Conservation (phyloP, 208 protist genomes). For the Acanthamoeba lenticulata region DNA sequence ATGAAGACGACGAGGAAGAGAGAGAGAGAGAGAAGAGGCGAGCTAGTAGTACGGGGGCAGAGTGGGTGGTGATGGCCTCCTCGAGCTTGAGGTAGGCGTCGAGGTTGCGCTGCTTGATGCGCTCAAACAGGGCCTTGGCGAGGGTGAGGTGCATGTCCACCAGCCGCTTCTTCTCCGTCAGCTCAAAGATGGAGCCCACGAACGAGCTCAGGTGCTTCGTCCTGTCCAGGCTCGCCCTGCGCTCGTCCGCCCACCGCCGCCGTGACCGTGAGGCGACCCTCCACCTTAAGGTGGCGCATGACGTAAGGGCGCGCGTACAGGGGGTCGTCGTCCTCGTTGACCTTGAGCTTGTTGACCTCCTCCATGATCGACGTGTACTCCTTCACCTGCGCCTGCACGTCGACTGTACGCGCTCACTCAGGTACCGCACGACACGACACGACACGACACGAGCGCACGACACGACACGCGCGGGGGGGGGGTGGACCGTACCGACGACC, state of each 20-base stretch:
- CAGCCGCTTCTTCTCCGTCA: slow-evolving; percentile 83
- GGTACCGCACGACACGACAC: not conserved
- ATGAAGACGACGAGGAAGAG: no score
- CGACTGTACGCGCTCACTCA: not conserved
- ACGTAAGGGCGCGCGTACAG: not conserved
- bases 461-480: not conserved
- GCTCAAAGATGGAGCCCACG: slow-evolving; percentile 71
- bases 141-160: slow-evolving; percentile 87
- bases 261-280: not conserved
- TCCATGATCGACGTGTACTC: slow-evolving; percentile 71
- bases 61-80: slow-evolving; percentile 82
- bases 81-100: slow-evolving; percentile 86
- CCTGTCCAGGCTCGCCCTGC: not conserved
- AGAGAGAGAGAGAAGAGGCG: no score
- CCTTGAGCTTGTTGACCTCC: slow-evolving; percentile 67
- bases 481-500: slow-evolving; percentile 72
- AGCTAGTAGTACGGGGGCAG: slow-evolving; percentile 6
- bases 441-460: no score
- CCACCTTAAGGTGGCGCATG: not conserved
- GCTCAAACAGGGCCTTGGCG: slow-evolving; percentile 82
- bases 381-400: slow-evolving; percentile 56
- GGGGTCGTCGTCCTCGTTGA: slow-evolving; percentile 42
- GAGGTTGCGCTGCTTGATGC: slow-evolving; percentile 82
- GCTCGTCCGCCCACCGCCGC: no score
- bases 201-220: slow-evolving; percentile 50